Evolutionary conservation across 2,329 filamentous ascomycete species (phyloP).

Genomic region (Pseudofabraea citricarpa): DNA sequence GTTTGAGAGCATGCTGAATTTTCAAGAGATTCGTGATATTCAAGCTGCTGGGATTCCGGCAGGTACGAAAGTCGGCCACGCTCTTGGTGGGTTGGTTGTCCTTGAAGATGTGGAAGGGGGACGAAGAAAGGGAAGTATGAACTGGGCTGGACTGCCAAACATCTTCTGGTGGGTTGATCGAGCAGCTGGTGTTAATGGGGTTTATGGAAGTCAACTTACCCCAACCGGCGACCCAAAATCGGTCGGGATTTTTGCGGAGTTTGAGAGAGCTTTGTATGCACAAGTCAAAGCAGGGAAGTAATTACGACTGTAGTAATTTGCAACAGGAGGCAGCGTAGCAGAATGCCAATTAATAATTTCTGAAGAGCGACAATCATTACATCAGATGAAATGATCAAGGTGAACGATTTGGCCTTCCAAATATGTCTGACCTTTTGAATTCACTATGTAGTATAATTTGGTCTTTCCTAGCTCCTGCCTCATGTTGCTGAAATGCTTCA

Average conservation of each 20-base stretch:
- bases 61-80: slow-evolving; percentile 34
- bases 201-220: slow-evolving; percentile 37
- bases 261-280: slow-evolving; percentile 35
- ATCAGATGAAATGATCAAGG: no score
- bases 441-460: no score
- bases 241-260: slow-evolving; percentile 29
- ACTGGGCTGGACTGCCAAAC: slow-evolving; percentile 43
- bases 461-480: no score
- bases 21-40: slow-evolving; percentile 8
- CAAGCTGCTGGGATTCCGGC: slow-evolving; percentile 24
- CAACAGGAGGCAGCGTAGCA: no score
- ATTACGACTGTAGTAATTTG: no score
- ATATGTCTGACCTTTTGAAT: no score
- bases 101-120: slow-evolving; percentile 31
- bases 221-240: slow-evolving; percentile 35
- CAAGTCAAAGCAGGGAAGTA: neutral
- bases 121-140: slow-evolving; percentile 34
- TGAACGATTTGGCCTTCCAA: no score
- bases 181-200: slow-evolving; percentile 33
- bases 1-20: slow-evolving; percentile 16
- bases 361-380: no score
- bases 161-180: slow-evolving; percentile 40
- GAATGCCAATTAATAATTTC: no score
- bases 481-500: no score
- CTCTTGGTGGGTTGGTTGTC: slow-evolving; percentile 37